Conservation (phyloP, 805 yeast species). For the Lipomyces yamanashiensis region DNA sequence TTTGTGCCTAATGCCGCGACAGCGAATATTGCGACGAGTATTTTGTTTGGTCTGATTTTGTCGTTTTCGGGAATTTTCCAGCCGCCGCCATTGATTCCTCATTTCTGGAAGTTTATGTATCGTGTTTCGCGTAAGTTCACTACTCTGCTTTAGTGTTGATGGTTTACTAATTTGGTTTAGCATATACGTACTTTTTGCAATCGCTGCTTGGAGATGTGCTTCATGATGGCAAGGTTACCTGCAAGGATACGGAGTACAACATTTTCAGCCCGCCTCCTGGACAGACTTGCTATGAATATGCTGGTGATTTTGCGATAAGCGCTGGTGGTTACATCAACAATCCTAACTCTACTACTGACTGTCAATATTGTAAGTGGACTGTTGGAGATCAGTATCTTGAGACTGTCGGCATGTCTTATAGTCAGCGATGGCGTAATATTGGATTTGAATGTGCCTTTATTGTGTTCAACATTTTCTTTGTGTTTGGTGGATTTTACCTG, state of each 20-base stretch:
- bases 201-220: constrained; percentile 55
- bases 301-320: constrained; percentile 49
- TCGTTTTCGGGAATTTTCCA: constrained; percentile 75
- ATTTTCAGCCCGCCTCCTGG: constrained; percentile 61
- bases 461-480: constrained; percentile 46
- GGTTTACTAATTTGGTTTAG: neutral
- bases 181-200: constrained; percentile 69
- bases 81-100: constrained; percentile 63
- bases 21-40: constrained; percentile 63
- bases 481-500: constrained; percentile 23
- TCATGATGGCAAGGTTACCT: constrained; percentile 58
- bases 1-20: constrained; percentile 69
- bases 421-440: constrained; percentile 68
- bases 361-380: constrained; percentile 32
- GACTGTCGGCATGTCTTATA: constrained; percentile 47
- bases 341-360: constrained; percentile 40
- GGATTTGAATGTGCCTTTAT: constrained; percentile 59
- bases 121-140: constrained; percentile 55
- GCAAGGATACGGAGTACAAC: constrained; percentile 56
- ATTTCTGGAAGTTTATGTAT: constrained; percentile 87
- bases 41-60: constrained; percentile 61
- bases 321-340: constrained; percentile 42
- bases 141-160: neutral
- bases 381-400: constrained; percentile 39
- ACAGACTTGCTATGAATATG: constrained; percentile 64